Evolutionary conservation across 768 basidiomycete species (phyloP).

Genomic region (Pulveroboletus sp.): DNA sequence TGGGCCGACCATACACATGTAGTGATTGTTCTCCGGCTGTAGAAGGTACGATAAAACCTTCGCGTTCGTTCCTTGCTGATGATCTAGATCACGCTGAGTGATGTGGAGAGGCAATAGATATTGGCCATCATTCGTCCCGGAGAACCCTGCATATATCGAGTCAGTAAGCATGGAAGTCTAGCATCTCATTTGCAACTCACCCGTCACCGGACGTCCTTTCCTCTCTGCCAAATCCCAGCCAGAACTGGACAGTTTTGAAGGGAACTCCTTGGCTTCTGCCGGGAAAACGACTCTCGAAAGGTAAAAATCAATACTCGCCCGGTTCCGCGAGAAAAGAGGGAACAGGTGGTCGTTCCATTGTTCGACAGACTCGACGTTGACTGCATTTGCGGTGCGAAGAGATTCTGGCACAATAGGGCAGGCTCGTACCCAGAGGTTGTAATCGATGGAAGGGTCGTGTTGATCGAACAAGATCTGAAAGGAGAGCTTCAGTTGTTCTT

Average conservation of each 20-base stretch:
- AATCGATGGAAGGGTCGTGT: slow-evolving; percentile 21
- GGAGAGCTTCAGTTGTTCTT: slow-evolving; percentile 13
- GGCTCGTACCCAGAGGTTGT: slow-evolving; percentile 17
- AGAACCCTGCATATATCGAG: slow-evolving; percentile 27
- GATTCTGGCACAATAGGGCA: slow-evolving; percentile 24
- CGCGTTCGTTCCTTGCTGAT: slow-evolving; percentile 12
- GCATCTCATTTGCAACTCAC: not conserved
- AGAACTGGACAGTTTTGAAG: slow-evolving; percentile 15
- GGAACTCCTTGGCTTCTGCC: slow-evolving; percentile 30
- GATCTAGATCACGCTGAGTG: slow-evolving; percentile 14
- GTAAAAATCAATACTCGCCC: slow-evolving; percentile 39
- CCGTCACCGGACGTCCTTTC: not conserved
- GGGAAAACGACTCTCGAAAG: slow-evolving; percentile 47
- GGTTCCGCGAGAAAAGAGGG: slow-evolving; percentile 32
- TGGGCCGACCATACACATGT: not conserved
- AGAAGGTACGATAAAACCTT: slow-evolving; percentile 18
- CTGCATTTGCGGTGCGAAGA: slow-evolving; percentile 32
- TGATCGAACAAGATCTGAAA: slow-evolving; percentile 15
- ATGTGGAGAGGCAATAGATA: slow-evolving; percentile 35
- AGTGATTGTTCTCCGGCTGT: slow-evolving; percentile 19
- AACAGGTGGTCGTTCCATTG: slow-evolving; percentile 29
- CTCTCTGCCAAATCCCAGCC: slow-evolving; percentile 7
- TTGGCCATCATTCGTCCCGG: slow-evolving; percentile 35
- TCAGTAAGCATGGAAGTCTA: slow-evolving; percentile 7
- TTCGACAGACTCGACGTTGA: slow-evolving; percentile 40